Base-by-base conservation (phyloP, 192 early-diverging fungal genomes). In the Coemansia sp. region DNA sequence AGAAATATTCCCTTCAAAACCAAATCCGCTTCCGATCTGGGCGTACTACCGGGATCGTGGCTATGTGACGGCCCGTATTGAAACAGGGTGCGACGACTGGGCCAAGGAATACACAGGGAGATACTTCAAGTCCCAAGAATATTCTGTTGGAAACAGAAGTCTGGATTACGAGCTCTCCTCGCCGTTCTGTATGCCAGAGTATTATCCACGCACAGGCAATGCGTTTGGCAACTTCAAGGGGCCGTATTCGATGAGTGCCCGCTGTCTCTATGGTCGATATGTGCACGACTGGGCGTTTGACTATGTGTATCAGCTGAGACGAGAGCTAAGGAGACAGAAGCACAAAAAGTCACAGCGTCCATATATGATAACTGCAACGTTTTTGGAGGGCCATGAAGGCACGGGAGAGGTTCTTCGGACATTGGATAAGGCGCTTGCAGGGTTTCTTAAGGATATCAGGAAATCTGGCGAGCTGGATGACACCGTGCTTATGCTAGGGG, bases 161-260 rank as follows among this genome's bases (percentile, higher is more conserved):
- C 48, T 79, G 14, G 84, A 86, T 31, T 83, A 86, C 45, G 84
- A 86, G 60, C 68, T 86, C 19, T 57, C 80, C 0, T 64, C 83
- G 28, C 84, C 84, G 10, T 86, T 86, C 53, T 86, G 84, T 37
- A 14, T 84, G 40, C 83, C 84, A 28, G 83, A 83, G 19, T 83
- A 68, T 50, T 84, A 74, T 28, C 72, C 81, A 0, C 33, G 70
- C 25, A 55, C 60, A 1, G 81, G 77, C 23, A 82, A 82, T 50
- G 58, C 83, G 8, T 86, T 72, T 66, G 78, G 81, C 6, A 86
- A 86, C 58, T 86, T 79, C 31, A 79, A 79, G 55, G 75, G 75
- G 5, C 69, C 75, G 3, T 63, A 66, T 50, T 79, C 75, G 2
- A 66, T 79, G 0, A 58, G 20, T 22, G 69, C 75, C 2, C 75